These are phyloP conservation scores for Ophiobolus disseminans DNA, from an alignment of 2,329 filamentous ascomycete genomes.

Conservation along the genomic window DNA sequence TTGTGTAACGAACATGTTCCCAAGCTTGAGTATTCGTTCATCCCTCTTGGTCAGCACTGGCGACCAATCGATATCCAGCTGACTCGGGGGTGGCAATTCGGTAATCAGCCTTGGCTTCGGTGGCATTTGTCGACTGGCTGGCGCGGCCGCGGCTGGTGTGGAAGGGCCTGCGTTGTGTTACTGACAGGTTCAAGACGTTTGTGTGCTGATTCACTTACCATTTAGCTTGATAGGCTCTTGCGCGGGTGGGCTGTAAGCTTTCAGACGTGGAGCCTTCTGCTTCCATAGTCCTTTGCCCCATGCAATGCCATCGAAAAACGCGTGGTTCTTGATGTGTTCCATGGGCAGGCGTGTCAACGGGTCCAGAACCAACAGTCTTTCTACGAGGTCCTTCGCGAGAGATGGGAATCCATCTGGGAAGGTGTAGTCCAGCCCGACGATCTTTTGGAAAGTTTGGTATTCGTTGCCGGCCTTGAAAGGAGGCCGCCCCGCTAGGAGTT, in stretches of 20 bases:
- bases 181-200: constrained; percentile 8
- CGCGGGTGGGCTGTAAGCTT: constrained; percentile 78
- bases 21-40: constrained; percentile 92
- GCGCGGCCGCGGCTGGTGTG: constrained; percentile 28
- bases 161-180: constrained; percentile 39
- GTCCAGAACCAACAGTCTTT: constrained; percentile 88
- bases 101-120: constrained; percentile 80
- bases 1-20: constrained; percentile 85
- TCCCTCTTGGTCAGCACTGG: constrained; percentile 90
- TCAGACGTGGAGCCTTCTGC: constrained; percentile 84
- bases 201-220: constrained; percentile 41
- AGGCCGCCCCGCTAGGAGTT: constrained; percentile 91
- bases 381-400: constrained; percentile 85
- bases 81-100: constrained; percentile 93
- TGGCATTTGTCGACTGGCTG: constrained; percentile 48
- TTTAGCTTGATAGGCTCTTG: constrained; percentile 68
- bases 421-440: constrained; percentile 90
- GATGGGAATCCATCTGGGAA: constrained; percentile 89
- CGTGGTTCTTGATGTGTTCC: constrained; percentile 95
- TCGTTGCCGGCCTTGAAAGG: constrained; percentile 97
- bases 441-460: constrained; percentile 98
- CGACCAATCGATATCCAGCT: constrained; percentile 98
- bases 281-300: constrained; percentile 91
- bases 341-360: constrained; percentile 83
- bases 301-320: constrained; percentile 86